Conservation (phyloP, 192 early-diverging fungal species). For the Kickxella alabastrina region DNA sequence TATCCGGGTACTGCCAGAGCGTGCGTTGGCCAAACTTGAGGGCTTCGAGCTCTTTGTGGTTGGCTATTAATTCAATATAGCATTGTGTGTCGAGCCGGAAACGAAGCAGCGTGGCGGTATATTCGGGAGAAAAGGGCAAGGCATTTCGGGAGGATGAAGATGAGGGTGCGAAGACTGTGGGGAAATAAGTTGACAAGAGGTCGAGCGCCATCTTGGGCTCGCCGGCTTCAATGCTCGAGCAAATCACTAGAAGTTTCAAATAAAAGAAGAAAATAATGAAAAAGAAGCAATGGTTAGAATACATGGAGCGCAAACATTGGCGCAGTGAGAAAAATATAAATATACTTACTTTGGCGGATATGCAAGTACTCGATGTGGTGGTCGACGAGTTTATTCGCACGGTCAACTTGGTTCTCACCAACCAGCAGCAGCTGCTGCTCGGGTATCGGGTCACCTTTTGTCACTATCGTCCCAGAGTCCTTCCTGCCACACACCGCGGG, state of each 20-base stretch:
- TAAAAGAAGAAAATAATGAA: background rate
- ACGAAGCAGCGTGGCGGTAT: constrained; percentile 36
- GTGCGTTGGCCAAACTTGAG: constrained; percentile 37
- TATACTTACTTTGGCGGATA: constrained; percentile 39
- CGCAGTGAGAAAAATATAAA: background rate
- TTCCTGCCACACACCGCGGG: background rate
- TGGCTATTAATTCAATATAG: constrained; percentile 41
- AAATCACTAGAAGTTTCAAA: constrained; percentile 24
- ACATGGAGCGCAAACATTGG: background rate
- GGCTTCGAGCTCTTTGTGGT: constrained; percentile 34
- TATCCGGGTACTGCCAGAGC: constrained; percentile 36
- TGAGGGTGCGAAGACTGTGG: constrained; percentile 35
- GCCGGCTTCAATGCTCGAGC: constrained; percentile 34
- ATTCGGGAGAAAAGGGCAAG: constrained; percentile 24
- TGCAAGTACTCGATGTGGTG: constrained; percentile 46
- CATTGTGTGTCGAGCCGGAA: constrained; percentile 47
- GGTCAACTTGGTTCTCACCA: too few species aligned
- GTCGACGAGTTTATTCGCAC: constrained; percentile 36
- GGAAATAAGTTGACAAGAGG: constrained; percentile 41
- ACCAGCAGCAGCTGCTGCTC: too few species aligned
- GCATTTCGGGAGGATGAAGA: constrained; percentile 6
- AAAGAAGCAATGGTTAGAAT: constrained; percentile 1
- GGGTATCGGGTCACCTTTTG: too few species aligned
- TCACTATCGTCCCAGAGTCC: constrained; percentile 12
- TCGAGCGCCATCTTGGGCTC: constrained; percentile 43